These are phyloP conservation scores for Suillus placidus DNA, from an alignment of 768 basidiomycete genomes.

Conservation along the genomic window DNA sequence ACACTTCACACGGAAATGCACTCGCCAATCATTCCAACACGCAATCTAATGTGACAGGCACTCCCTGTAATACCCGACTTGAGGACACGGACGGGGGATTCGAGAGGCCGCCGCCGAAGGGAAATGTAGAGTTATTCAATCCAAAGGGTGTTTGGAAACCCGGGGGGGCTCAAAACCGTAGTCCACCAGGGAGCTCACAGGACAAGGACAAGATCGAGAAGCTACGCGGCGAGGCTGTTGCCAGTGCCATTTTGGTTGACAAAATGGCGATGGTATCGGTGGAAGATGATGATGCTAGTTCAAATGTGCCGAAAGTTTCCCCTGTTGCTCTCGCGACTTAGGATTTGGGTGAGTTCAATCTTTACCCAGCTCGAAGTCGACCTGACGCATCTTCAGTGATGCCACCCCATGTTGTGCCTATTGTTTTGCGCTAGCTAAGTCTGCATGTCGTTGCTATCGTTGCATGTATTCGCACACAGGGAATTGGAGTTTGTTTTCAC, in stretches of 20 bases:
- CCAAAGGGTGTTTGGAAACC: slow-evolving; percentile 35
- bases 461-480: slow-evolving; percentile 25
- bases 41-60: slow-evolving; percentile 14
- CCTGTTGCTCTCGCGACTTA: slow-evolving; percentile 30
- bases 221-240: slow-evolving; percentile 37
- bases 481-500: slow-evolving; percentile 25
- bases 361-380: slow-evolving; percentile 12
- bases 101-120: slow-evolving; percentile 53
- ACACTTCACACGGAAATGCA: slow-evolving; percentile 33
- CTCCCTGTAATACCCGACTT: slow-evolving; percentile 24
- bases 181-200: slow-evolving; percentile 18
- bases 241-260: slow-evolving; percentile 39
- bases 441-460: slow-evolving; percentile 33
- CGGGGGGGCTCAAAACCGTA: slow-evolving; percentile 17
- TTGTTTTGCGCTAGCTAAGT: slow-evolving; percentile 26
- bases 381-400: slow-evolving; percentile 14
- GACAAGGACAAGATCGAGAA: slow-evolving; percentile 36
- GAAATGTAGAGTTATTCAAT: slow-evolving; percentile 41
- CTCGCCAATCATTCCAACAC: slow-evolving; percentile 42
- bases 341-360: slow-evolving; percentile 22
- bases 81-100: slow-evolving; percentile 51
- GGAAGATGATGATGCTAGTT: slow-evolving; percentile 27
- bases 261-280: slow-evolving; percentile 41
- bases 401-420: slow-evolving; percentile 9
- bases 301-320: slow-evolving; percentile 20